Conservation (phyloP, 176 grass and related monocot genomes). For the Zizania latifolia region DNA sequence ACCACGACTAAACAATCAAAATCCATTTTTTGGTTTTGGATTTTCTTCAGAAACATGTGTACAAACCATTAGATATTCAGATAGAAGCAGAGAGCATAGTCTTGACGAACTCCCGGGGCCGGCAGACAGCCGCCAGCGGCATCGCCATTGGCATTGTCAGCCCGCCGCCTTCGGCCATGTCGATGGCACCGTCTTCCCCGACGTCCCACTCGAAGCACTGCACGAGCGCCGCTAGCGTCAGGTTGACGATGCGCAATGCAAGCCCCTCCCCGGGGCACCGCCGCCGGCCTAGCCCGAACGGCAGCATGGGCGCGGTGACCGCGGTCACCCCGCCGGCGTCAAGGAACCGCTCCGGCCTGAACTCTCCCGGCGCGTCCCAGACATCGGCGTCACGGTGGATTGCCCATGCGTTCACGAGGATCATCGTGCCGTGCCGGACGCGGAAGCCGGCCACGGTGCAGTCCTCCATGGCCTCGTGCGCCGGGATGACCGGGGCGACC, state of each 20-base stretch:
- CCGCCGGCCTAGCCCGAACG: slow-evolving; percentile 59
- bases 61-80: neutral
- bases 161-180: slow-evolving; percentile 44
- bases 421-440: slow-evolving; percentile 47
- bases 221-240: slow-evolving; percentile 44
- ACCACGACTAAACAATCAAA: neutral
- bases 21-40: neutral
- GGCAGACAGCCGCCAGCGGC: slow-evolving; percentile 11
- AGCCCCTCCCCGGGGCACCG: slow-evolving; percentile 57
- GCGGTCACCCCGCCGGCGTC: neutral
- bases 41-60: neutral
- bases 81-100: neutral
- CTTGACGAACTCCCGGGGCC: slow-evolving; percentile 15
- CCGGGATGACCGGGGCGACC: slow-evolving; percentile 35
- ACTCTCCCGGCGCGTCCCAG: slow-evolving; percentile 56
- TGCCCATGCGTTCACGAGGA: slow-evolving; percentile 52
- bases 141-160: slow-evolving; percentile 31
- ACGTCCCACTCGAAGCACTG: slow-evolving; percentile 70
- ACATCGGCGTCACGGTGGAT: slow-evolving; percentile 50
- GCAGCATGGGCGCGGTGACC: slow-evolving; percentile 31
- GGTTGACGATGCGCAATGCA: slow-evolving; percentile 29
- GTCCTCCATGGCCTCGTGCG: slow-evolving; percentile 57
- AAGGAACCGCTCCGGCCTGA: slow-evolving; percentile 61
- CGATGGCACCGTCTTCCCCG: neutral
- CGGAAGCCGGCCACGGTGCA: slow-evolving; percentile 34